phyloP scores from a whole-genome alignment of 352 stramenopile genomes.

The Phytophthora colocasiae region DNA sequence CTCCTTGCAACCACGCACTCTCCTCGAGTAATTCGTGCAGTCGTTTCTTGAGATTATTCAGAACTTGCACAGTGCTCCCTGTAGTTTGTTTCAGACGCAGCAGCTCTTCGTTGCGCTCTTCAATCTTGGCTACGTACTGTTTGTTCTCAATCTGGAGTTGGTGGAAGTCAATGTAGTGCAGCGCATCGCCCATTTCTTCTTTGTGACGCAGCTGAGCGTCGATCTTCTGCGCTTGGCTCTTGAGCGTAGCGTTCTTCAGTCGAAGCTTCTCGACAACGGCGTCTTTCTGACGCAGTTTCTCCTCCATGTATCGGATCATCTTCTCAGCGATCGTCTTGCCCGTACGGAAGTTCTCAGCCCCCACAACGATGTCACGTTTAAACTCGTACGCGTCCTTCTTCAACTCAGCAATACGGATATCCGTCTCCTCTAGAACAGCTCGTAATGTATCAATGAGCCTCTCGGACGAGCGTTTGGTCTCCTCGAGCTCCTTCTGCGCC shows the following conservation, averaged over 20 bases:
- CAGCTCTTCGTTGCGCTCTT: conserved; percentile 95
- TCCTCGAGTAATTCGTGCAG: conserved; percentile 89
- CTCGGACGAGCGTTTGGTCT: conserved; percentile 90
- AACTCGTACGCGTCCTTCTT: conserved; percentile 98
- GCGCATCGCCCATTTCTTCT: conserved; percentile 94
- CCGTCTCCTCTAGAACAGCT: conserved; percentile 93
- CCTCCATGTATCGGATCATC: conserved; percentile 96
- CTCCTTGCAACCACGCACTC: conserved; percentile 75
- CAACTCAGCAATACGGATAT: conserved; percentile 94
- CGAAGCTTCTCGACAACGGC: conserved; percentile 93
- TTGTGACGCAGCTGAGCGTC: conserved; percentile 93
- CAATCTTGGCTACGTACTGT: conserved; percentile 95
- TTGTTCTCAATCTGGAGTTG: conserved; percentile 98
- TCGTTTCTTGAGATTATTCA: conserved; percentile 93
- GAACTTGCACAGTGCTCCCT: conserved; percentile 87
- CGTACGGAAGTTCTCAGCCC: conserved; percentile 94
- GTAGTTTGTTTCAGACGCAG: conserved; percentile 93
- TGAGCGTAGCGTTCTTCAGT: conserved; percentile 94
- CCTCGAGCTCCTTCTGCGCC: conserved; percentile 90
- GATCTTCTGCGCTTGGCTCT: conserved; percentile 93
- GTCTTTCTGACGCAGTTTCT: conserved; percentile 94
- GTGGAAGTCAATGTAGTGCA: conserved; percentile 98
- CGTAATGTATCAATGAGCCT: conserved; percentile 95
- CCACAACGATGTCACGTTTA: conserved; percentile 95
- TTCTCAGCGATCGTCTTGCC: conserved; percentile 95